phyloP scores from a whole-genome alignment of 2,329 filamentous ascomycete genomes.

The Aspergillus terreus region DNA sequence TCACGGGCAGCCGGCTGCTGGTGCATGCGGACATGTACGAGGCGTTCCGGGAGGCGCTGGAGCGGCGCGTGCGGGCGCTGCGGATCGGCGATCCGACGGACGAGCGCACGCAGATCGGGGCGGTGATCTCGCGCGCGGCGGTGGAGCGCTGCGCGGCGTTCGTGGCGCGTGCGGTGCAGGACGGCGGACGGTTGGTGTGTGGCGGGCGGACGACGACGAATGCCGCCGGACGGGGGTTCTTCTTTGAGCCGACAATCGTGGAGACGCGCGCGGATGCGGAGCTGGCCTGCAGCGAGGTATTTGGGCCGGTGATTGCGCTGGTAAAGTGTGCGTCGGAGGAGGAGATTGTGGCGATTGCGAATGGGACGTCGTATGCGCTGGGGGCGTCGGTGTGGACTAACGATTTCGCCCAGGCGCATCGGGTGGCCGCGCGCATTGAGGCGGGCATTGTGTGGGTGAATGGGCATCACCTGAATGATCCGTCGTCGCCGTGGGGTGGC shows the following conservation, averaged over 20 bases:
- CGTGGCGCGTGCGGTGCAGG: slow-evolving; percentile 28
- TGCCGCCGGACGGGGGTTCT: slow-evolving; percentile 52
- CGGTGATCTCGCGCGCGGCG: slow-evolving; percentile 51
- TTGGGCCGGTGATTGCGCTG: slow-evolving; percentile 51
- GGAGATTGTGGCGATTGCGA: slow-evolving; percentile 46
- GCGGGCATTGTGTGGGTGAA: slow-evolving; percentile 49
- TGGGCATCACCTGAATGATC: slow-evolving; percentile 67
- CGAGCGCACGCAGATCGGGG: slow-evolving; percentile 59
- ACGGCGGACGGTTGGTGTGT: slow-evolving; percentile 41
- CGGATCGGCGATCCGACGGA: slow-evolving; percentile 59
- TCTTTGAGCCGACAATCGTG: slow-evolving; percentile 47
- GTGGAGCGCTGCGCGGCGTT: slow-evolving; percentile 38
- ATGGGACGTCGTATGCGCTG: slow-evolving; percentile 49
- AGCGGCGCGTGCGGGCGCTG: slow-evolving; percentile 48
- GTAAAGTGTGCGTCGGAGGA: slow-evolving; percentile 46
- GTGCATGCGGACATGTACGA: slow-evolving; percentile 46
- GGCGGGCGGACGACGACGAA: slow-evolving; percentile 43
- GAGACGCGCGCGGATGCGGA: slow-evolving; percentile 17
- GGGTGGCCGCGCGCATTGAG: slow-evolving; percentile 46
- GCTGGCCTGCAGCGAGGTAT: slow-evolving; percentile 43
- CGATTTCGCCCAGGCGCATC: slow-evolving; percentile 47
- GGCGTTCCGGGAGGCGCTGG: slow-evolving; percentile 37
- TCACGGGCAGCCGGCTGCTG: slow-evolving; percentile 53
- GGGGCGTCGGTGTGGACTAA: slow-evolving; percentile 52
- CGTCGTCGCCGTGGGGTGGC: slow-evolving; percentile 68